Conservation (phyloP, 257 asterid genomes). For the Fraxinus anomala region DNA sequence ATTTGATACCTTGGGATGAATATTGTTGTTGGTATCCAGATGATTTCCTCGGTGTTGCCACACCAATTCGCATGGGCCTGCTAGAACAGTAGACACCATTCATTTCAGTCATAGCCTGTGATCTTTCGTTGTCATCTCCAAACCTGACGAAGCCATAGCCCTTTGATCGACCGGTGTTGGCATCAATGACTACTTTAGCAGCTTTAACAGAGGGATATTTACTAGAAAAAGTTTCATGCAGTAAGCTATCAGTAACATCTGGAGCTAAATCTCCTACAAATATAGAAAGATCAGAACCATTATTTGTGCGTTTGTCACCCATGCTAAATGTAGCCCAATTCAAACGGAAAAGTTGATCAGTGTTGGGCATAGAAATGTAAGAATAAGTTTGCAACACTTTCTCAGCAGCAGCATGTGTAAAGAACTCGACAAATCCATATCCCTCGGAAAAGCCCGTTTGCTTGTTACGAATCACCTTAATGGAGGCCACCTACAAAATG, state of each 20-base stretch:
- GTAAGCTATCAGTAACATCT: conserved; percentile 55
- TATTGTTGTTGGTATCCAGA: conserved; percentile 45
- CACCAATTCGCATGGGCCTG: conserved; percentile 59
- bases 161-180: conserved; percentile 51
- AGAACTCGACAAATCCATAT: conserved; percentile 58
- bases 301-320: conserved; percentile 55
- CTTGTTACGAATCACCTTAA: conserved; percentile 57
- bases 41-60: conserved; percentile 56
- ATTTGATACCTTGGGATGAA: conserved; percentile 40
- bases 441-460: conserved; percentile 62
- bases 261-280: conserved; percentile 65
- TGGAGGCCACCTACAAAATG: conserved; percentile 43
- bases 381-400: conserved; percentile 45
- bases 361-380: conserved; percentile 48
- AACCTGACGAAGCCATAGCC: conserved; percentile 63
- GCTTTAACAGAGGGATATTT: conserved; percentile 56
- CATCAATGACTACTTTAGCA: conserved; percentile 58
- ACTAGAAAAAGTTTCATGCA: conserved; percentile 47
- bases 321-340: conserved; percentile 65
- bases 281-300: conserved; percentile 56
- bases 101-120: conserved; percentile 56
- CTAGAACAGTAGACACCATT: conserved; percentile 51
- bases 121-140: conserved; percentile 56
- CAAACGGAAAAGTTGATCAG: conserved; percentile 56
- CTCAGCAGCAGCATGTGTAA: conserved; percentile 53